Evolutionary conservation across 768 basidiomycete species (phyloP).

Genomic region (Auriscalpium orientale): DNA sequence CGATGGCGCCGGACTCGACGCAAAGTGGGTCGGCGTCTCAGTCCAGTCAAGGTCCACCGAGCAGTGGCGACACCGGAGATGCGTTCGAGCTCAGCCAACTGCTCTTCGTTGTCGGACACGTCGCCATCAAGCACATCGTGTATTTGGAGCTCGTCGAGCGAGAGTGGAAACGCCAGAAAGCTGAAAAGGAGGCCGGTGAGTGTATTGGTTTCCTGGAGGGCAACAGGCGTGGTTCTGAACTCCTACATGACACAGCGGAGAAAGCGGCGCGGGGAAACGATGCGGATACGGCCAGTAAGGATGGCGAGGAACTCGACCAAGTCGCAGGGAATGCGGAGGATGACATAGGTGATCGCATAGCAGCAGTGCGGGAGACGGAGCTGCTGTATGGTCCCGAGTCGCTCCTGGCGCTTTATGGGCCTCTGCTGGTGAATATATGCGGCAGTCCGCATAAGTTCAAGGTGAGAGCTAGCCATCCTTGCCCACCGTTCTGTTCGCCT

Average conservation of each 20-base stretch:
- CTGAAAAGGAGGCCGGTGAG: conserved; percentile 74
- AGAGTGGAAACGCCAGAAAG: conserved; percentile 95
- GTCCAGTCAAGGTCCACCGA: conserved; percentile 1
- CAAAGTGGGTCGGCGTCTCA: background rate
- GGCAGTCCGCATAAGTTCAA: conserved; percentile 88
- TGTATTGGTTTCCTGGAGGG: too few relatives aligned
- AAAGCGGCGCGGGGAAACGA: conserved; percentile 41
- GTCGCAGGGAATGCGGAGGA: conserved; percentile 97
- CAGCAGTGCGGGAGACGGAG: conserved; percentile 77
- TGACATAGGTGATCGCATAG: conserved; percentile 91
- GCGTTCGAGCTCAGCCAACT: conserved; percentile 88
- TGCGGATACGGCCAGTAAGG: conserved; percentile 36
- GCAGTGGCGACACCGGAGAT: conserved; percentile 56
- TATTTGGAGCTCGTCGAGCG: conserved; percentile 93
- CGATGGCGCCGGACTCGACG: conserved; percentile 10
- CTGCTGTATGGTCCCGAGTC: conserved; percentile 79
- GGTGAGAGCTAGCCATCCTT: conserved; percentile 32
- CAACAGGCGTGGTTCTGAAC: too few relatives aligned
- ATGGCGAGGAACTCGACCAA: conserved; percentile 87
- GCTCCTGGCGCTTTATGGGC: conserved; percentile 78
- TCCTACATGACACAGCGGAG: conserved; percentile 35
- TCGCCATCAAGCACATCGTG: conserved; percentile 96
- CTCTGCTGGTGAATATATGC: conserved; percentile 85
- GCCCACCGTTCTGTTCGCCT: background rate
- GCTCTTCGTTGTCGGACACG: conserved; percentile 93